Evolutionary conservation across 305 asterid species (phyloP).

Genomic region (Monarda citriodora): DNA sequence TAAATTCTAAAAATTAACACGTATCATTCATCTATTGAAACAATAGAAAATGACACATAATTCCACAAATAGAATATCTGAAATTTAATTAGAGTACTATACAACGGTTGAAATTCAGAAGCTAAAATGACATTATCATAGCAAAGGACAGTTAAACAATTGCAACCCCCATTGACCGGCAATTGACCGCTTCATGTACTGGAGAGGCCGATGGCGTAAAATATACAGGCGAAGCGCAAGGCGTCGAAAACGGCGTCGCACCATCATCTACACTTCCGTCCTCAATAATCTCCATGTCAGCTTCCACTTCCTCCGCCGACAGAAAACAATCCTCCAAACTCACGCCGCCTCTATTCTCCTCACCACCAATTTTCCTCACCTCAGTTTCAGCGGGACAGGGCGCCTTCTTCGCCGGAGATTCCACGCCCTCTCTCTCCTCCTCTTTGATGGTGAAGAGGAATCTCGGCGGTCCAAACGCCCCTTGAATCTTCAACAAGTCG

Average conservation of each 20-base stretch:
- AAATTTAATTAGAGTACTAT: no score
- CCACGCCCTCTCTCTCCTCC: slow-evolving; percentile 51
- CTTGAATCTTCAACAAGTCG: slow-evolving; percentile 55
- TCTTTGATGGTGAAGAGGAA: slow-evolving; percentile 55
- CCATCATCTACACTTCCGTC: slow-evolving; percentile 21
- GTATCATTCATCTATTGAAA: no score
- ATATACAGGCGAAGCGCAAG: slow-evolving; percentile 50
- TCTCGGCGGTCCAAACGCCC: slow-evolving; percentile 58
- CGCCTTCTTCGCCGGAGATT: slow-evolving; percentile 27
- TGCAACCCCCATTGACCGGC: slow-evolving; percentile 16
- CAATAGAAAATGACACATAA: no score
- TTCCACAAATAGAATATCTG: no score
- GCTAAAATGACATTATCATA: no score
- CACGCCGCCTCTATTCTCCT: slow-evolving; percentile 19
- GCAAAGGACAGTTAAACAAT: not conserved
- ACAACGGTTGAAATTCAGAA: no score
- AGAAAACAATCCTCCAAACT: slow-evolving; percentile 37
- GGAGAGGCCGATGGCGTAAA: slow-evolving; percentile 53
- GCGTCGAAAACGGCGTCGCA: slow-evolving; percentile 52
- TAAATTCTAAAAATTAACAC: no score
- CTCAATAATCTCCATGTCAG: slow-evolving; percentile 16
- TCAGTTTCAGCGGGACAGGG: slow-evolving; percentile 20
- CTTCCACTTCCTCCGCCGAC: slow-evolving; percentile 25
- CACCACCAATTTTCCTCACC: slow-evolving; percentile 3
- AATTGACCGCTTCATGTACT: slow-evolving; percentile 23